Evolutionary conservation across 495 filamentous ascomycete species (phyloP), one percentile per base, ranked within the genome.

Genomic region (Penicillium desertorum): DNA sequence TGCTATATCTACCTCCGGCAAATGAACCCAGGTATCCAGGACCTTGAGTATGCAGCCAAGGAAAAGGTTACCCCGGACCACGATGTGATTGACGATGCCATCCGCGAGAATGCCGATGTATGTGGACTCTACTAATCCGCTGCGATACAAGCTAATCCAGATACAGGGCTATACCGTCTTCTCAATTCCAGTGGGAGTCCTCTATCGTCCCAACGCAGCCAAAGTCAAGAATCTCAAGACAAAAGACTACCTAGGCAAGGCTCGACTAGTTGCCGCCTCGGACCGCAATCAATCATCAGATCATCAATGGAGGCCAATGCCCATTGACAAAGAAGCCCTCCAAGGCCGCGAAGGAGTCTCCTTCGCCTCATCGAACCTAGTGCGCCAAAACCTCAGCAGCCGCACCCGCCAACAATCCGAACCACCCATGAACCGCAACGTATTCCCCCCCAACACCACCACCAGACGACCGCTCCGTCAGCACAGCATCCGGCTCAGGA

Each of bases 211-310:
- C 34, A 98, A 96, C 70, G 90, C 92, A 59, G 92, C 95, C 59
- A 99, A 99, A 71, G 94, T 99, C 53, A 96, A 93, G 71, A 99
- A 99, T 64, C 79, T 99, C 61, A 95, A 96, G 75, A 86, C 90
- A 22, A 97, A 96, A 70, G 91, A 98, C 65, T 99, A 99, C 67
- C 83, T 99, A 5, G 94, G 94, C 32, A 98, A 96, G 68, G 91
- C 95, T 17, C 81, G 91, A 44, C 76, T 99, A 42, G 88, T 99
- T n/a, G 94, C 94, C 19, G 88, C 92, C n/a, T 87, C 91, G 16
- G 91, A 96, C 62, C 79, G 84, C 0, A 71, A 57, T 9, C 66
- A 67, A 29, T 57, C 50, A 9, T 43, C 62, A 41, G 62, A 69
- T 51, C 57, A 62, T 19, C 59, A 67, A 51, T 69, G 66, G 66